Percentiles rank a stretch among this genome's conserved stretches.
phyloP scores from a whole-genome alignment of 23 red algal genomes.

The Cyanidium caldarium region DNA sequence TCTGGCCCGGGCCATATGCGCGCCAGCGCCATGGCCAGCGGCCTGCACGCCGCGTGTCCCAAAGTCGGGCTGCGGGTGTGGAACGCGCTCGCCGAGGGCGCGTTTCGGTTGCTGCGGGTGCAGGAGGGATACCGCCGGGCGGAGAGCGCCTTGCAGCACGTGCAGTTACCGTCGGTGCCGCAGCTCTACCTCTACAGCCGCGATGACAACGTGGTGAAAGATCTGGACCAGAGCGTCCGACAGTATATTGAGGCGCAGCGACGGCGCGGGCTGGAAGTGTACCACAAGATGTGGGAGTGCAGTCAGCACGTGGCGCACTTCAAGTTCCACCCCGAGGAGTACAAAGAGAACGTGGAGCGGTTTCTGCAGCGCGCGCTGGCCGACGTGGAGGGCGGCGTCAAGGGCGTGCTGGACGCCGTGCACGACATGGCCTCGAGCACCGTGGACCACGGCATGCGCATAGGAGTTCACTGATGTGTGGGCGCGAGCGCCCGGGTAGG shows the following conservation, averaged over 20 bases:
- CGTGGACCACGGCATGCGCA: too few relatives aligned
- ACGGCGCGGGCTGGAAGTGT: conserved; percentile 65
- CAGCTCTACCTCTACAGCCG: conserved; percentile 96
- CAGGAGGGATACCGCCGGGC: conserved; percentile 31
- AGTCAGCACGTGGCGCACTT: conserved; percentile 66
- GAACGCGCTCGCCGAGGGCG: conserved; percentile 30
- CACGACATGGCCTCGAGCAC: neutral
- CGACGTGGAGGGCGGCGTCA: neutral
- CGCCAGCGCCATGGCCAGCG: conserved; percentile 54
- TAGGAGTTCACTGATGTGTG: too few relatives aligned
- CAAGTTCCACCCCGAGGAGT: conserved; percentile 85
- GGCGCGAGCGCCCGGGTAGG: too few relatives aligned
- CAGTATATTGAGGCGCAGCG: conserved; percentile 71
- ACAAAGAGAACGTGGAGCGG: conserved; percentile 34
- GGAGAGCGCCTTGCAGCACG: conserved; percentile 50
- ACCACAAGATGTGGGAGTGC: conserved; percentile 80
- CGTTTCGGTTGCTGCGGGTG: conserved; percentile 62
- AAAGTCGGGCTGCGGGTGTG: conserved; percentile 46
- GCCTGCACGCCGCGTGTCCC: conserved; percentile 76
- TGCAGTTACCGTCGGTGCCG: conserved; percentile 47
- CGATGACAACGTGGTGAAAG: conserved; percentile 72
- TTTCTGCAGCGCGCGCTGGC: conserved; percentile 41
- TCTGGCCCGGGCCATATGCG: conserved; percentile 75
- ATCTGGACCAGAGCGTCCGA: conserved; percentile 54
- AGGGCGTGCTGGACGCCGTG: neutral